These are phyloP conservation scores for Pythium oligandrum DNA, from an alignment of 352 stramenopile genomes.

Conservation along the genomic window DNA sequence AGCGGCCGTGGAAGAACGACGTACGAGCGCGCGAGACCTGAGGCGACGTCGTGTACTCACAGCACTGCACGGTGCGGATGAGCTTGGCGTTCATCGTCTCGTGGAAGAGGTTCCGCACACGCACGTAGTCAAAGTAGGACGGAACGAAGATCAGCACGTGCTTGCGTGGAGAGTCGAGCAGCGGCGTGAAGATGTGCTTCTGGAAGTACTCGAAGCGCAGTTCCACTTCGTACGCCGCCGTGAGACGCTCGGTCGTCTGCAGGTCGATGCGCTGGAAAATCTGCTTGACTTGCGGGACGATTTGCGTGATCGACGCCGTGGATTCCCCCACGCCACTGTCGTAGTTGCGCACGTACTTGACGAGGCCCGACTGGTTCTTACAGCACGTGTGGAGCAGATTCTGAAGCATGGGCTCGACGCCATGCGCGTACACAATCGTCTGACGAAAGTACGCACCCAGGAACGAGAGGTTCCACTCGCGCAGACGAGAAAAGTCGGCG, in stretches of 20 bases:
- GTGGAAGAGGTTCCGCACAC: conserved; percentile 79
- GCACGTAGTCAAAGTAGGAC: conserved; percentile 86
- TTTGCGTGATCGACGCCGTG: conserved; percentile 46
- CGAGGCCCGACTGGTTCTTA: conserved; percentile 41
- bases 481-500: conserved; percentile 68
- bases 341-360: conserved; percentile 57
- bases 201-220: conserved; percentile 73
- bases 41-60: conserved; percentile 66
- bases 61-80: conserved; percentile 62
- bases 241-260: conserved; percentile 18
- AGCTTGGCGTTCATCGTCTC: conserved; percentile 71
- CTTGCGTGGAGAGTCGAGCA: conserved; percentile 61
- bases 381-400: conserved; percentile 56
- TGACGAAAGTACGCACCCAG: conserved; percentile 66
- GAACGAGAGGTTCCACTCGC: conserved; percentile 72
- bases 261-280: conserved; percentile 78
- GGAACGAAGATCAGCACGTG: conserved; percentile 79
- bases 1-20: conserved; percentile 70
- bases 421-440: conserved; percentile 65
- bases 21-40: conserved; percentile 68
- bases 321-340: conserved; percentile 35
- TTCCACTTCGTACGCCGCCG: conserved; percentile 43
- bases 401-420: conserved; percentile 52
- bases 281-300: conserved; percentile 71
- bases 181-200: conserved; percentile 69